Base-by-base conservation (phyloP, 2,329 filamentous ascomycete species). In the Hypoxylon sp. region DNA sequence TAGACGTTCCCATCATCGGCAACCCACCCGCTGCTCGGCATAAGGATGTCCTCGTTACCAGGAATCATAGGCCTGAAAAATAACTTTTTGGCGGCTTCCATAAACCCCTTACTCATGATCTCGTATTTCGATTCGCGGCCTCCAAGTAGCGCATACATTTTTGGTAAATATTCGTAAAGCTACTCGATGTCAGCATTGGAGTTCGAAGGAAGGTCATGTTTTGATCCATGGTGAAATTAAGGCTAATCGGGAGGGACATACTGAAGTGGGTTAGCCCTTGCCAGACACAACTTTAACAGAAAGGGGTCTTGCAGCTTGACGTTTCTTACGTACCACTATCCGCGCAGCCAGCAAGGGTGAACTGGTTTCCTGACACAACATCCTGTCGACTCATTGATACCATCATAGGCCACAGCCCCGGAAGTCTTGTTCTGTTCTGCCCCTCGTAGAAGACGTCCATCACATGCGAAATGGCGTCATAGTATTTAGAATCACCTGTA, bases 401-500 rank as follows among this genome's bases (percentile, higher is more conserved):
- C 64, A 80, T 82, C 61, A 87, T 84, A 1, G 92, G 91, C 91
- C 91, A 94, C 75, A 94, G 82, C 0, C 93, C 92, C 0, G 92
- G 91, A 1, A 94, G 78, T 14, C 80, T 82, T 0, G 92, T 94
- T 14, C 84, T 79, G 68, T 87, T 86, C 80, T 95, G 92, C 59
- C 86, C 85, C 3, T 82, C 79, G 65, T 91, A 85, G 67, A 94
- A 86, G 17, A 89, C 83, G 61, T 92, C 84, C 71, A 90, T 93
- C 58, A 94, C 87, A 5, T 86, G 84, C 30, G 89, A 86, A 65
- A 91, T 84, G 5, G 90, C 91, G 75, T 92, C 90, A 75, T 91
- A 93, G 80, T 93, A 94, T 73, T 91, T 93, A 17, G 86, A 80
- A 66, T 94, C 85, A 30, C 88, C 89, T 0, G 92, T 94, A 65